A percentile compares a stretch with the other conserved stretches of the same genome.
phyloP scores from a whole-genome alignment of 2,329 filamentous ascomycete species.

The Cercospora citrullina region DNA sequence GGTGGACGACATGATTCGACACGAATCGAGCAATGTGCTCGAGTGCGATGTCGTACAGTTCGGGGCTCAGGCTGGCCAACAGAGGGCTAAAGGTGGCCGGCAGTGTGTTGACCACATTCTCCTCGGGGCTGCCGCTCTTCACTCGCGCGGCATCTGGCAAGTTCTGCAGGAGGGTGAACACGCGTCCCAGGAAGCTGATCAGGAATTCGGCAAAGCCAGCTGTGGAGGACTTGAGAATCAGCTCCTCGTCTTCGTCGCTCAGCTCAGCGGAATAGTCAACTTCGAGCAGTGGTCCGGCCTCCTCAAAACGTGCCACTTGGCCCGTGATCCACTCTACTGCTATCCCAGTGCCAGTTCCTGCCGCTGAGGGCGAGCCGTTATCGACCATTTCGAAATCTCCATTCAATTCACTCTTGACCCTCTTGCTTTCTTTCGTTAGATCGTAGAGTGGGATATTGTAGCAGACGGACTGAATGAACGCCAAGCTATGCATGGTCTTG shows the following conservation, averaged over 20 bases:
- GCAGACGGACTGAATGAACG: constrained; percentile 92
- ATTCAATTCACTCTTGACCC: constrained; percentile 40
- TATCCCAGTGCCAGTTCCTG: constrained; percentile 50
- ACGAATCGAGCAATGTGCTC: constrained; percentile 93
- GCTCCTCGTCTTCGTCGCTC: constrained; percentile 79
- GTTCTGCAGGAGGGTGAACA: constrained; percentile 94
- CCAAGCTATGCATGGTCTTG: constrained; percentile 91
- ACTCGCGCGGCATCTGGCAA: constrained; percentile 86
- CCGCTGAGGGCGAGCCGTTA: constrained; percentile 24
- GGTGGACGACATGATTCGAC: constrained; percentile 90
- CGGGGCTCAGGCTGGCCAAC: constrained; percentile 85
- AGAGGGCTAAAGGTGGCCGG: constrained; percentile 88
- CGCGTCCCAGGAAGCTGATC: constrained; percentile 83
- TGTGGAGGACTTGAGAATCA: constrained; percentile 88
- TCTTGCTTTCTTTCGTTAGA: constrained; percentile 61
- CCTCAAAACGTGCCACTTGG: constrained; percentile 92
- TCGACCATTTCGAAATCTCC: constrained; percentile 37
- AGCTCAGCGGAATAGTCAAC: constrained; percentile 83
- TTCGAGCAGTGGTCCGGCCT: constrained; percentile 78
- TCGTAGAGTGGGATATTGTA: constrained; percentile 94
- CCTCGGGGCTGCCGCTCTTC: constrained; percentile 87
- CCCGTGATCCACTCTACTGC: constrained; percentile 92
- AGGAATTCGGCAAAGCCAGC: constrained; percentile 93
- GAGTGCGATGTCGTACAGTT: constrained; percentile 87
- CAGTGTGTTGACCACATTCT: constrained; percentile 93